phyloP scores from a whole-genome alignment of 768 basidiomycete species.

The Xerocomellus amylosporus region DNA sequence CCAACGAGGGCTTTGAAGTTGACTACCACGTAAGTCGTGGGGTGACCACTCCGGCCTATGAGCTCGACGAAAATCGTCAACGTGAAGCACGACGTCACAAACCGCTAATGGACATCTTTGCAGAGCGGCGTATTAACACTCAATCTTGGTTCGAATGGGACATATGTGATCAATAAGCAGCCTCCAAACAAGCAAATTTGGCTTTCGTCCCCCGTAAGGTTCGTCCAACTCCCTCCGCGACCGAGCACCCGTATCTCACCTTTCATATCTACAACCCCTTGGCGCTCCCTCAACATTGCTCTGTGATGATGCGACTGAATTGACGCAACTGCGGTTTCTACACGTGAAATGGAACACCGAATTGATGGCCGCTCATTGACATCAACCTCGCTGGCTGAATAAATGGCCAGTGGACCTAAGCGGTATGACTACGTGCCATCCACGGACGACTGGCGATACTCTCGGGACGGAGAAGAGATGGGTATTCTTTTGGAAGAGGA shows the following conservation, averaged over 20 bases:
- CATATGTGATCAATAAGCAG: slow-evolving; percentile 96
- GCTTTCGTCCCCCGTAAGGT: slow-evolving; percentile 90
- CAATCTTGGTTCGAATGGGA: slow-evolving; percentile 69
- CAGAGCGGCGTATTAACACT: slow-evolving; percentile 93
- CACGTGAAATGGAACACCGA: slow-evolving; percentile 2
- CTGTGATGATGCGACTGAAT: not conserved
- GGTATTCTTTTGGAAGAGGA: slow-evolving; percentile 67
- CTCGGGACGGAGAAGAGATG: slow-evolving; percentile 61
- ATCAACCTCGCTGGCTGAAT: not conserved
- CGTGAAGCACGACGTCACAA: not conserved
- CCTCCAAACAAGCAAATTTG: slow-evolving; percentile 97
- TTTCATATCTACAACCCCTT: not conserved
- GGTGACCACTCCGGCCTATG: not conserved
- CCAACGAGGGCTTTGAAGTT: slow-evolving; percentile 65
- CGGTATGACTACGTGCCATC: slow-evolving; percentile 74
- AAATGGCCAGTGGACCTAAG: slow-evolving; percentile 73
- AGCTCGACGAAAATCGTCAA: not conserved
- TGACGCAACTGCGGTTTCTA: not conserved
- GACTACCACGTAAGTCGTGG: slow-evolving; percentile 73
- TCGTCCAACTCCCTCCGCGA: slow-evolving; percentile 16
- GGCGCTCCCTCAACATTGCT: not conserved
- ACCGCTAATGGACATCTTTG: slow-evolving; percentile 11
- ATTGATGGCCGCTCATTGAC: not conserved
- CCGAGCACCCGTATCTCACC: not conserved
- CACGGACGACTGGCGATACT: slow-evolving; percentile 70